phyloP scores from a whole-genome alignment of 2,329 filamentous ascomycete genomes.

The Sporothrix dimorphospora region DNA sequence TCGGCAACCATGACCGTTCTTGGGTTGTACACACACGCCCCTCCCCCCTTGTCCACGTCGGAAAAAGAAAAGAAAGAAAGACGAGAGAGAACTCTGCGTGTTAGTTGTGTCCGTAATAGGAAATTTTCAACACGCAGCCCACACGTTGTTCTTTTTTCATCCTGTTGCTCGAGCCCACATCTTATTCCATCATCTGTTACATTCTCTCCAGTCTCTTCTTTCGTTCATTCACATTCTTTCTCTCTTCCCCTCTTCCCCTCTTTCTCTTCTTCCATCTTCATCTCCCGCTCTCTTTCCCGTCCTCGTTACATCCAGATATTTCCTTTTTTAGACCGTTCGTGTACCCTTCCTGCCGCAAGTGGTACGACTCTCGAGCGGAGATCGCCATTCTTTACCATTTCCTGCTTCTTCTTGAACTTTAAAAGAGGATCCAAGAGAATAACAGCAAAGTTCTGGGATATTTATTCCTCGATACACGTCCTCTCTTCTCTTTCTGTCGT shows the following conservation, averaged over 20 bases:
- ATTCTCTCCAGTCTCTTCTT: background rate
- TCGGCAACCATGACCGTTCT: slow-evolving; percentile 13
- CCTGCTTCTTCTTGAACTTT: background rate
- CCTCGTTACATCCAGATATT: background rate
- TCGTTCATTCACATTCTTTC: background rate
- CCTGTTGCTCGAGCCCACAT: background rate
- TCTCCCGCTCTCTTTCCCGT: background rate
- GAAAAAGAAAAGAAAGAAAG: background rate
- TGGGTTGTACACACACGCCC: slow-evolving; percentile 20
- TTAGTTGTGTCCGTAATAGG: slow-evolving; percentile 26
- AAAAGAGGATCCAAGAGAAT: background rate
- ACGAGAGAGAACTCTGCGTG: background rate
- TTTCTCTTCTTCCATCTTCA: background rate
- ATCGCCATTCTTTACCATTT: slow-evolving; percentile 8
- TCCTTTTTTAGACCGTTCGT: background rate
- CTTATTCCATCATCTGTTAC: background rate
- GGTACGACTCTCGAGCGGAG: background rate
- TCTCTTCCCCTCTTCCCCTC: background rate
- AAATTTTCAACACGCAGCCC: slow-evolving; percentile 24
- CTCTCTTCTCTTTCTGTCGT: background rate
- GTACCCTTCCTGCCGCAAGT: background rate
- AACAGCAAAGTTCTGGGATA: background rate
- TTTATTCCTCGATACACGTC: background rate
- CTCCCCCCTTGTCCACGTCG: background rate
- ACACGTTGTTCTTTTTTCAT: background rate